Percentiles rank a stretch among this genome's conserved stretches.
Conservation (phyloP, 805 yeast genomes). For the Candida awuae region DNA sequence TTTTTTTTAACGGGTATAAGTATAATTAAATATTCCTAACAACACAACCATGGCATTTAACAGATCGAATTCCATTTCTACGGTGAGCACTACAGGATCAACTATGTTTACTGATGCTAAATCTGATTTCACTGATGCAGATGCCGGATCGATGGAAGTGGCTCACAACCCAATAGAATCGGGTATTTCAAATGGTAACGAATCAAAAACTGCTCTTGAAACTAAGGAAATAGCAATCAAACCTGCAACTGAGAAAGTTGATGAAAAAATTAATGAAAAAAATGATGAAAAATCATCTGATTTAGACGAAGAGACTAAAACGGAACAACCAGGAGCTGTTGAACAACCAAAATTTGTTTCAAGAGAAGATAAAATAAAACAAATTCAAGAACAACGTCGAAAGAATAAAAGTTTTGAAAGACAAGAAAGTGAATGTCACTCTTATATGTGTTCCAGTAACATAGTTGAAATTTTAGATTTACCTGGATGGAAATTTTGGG, state of each 20-base stretch:
- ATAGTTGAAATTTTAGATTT: slow-evolving; percentile 12
- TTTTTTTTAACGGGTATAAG: too few relatives aligned
- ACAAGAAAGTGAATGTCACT: slow-evolving; percentile 26
- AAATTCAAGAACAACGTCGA: slow-evolving; percentile 5
- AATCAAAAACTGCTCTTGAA: too few relatives aligned
- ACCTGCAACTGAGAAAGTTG: not conserved
- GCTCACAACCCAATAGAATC: too few relatives aligned
- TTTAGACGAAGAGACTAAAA: not conserved
- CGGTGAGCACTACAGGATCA: slow-evolving; percentile 12
- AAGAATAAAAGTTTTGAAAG: slow-evolving; percentile 20
- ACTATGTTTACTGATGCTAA: slow-evolving; percentile 18
- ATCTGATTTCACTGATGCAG: slow-evolving; percentile 9
- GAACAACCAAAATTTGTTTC: slow-evolving; percentile 8
- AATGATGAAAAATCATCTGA: not conserved
- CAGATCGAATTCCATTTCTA: slow-evolving; percentile 11
- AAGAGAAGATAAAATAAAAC: slow-evolving; percentile 7
- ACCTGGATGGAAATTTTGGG: slow-evolving; percentile 2
- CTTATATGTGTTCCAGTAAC: slow-evolving; percentile 19
- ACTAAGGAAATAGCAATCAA: not conserved
- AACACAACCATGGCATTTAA: slow-evolving; percentile 4
- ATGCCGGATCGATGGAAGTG: not conserved
- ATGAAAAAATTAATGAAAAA: slow-evolving; percentile 1
- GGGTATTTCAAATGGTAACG: too few relatives aligned
- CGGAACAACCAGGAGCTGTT: slow-evolving; percentile 7
- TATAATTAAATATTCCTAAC: too few relatives aligned